Evolutionary conservation across 192 early-diverging fungal genomes (phyloP).

Genomic region (Backusella australiensis): DNA sequence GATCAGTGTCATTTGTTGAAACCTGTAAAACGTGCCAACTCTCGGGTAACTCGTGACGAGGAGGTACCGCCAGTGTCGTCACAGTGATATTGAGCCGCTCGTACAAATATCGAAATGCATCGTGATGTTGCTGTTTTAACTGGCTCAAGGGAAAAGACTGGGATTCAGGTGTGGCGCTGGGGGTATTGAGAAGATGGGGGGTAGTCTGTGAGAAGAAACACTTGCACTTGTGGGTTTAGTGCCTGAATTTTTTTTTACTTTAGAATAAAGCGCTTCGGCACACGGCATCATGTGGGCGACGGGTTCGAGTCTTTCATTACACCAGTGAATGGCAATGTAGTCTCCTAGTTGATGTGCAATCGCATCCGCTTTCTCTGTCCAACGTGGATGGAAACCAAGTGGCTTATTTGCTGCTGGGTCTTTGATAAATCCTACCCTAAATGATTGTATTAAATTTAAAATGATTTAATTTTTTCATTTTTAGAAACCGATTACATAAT

Average conservation of each 20-base stretch:
- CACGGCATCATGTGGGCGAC: conserved; percentile 25
- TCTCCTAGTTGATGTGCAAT: conserved; percentile 23
- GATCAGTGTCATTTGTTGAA: conserved; percentile 13
- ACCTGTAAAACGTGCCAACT: conserved; percentile 33
- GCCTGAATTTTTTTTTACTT: conserved; percentile 9
- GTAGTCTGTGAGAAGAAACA: conserved; percentile 41
- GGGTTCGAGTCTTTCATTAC: conserved; percentile 30
- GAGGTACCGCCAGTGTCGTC: conserved; percentile 14
- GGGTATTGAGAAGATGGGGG: conserved; percentile 24
- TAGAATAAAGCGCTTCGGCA: conserved; percentile 23
- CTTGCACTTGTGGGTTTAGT: conserved; percentile 1
- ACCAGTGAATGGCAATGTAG: conserved; percentile 42
- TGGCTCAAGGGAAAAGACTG: conserved; percentile 26
- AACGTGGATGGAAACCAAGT: conserved; percentile 14
- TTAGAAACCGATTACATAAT: background rate
- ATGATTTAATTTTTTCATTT: background rate
- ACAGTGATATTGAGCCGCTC: conserved; percentile 30
- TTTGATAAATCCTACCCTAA: conserved; percentile 28
- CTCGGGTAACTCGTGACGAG: conserved; percentile 14
- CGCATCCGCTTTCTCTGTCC: conserved; percentile 18
- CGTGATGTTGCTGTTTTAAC: conserved; percentile 27
- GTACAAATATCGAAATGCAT: conserved; percentile 26
- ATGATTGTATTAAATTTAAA: too few relatives aligned
- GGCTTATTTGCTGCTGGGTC: conserved; percentile 15
- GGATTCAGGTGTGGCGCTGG: conserved; percentile 24